These are phyloP conservation scores for Chionographis japonica DNA, from an alignment of 106 monocot genomes.

Conservation along the genomic window DNA sequence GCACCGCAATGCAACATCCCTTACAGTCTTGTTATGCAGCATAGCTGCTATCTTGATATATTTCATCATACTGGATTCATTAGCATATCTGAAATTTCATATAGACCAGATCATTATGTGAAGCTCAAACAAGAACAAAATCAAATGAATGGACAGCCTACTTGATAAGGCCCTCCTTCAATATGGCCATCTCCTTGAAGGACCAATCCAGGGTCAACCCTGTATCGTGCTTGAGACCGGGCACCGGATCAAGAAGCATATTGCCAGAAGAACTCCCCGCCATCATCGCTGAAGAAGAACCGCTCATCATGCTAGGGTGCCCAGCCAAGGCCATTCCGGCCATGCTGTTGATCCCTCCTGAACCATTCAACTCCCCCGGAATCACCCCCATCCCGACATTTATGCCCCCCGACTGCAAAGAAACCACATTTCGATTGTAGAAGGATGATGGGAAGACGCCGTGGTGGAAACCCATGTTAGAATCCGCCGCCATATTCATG, in stretches of 20 bases:
- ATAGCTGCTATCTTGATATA: constrained; percentile 71
- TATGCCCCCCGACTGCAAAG: constrained; percentile 54
- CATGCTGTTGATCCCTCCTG: constrained; percentile 22
- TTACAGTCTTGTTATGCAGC: constrained; percentile 52
- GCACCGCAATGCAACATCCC: constrained; percentile 76
- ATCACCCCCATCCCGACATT: constrained; percentile 29
- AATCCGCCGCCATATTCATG: constrained; percentile 56
- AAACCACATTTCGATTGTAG: constrained; percentile 50
- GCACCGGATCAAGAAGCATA: constrained; percentile 25
- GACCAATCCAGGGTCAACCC: constrained; percentile 57
- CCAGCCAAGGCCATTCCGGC: constrained; percentile 24
- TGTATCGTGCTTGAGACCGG: constrained; percentile 50
- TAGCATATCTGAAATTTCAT: constrained; percentile 29
- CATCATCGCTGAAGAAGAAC: constrained; percentile 12
- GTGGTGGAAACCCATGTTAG: constrained; percentile 57
- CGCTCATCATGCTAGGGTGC: constrained; percentile 18
- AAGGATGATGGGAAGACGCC: constrained; percentile 38
- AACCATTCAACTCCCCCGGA: constrained; percentile 20
- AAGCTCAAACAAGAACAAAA: background rate
- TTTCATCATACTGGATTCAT: constrained; percentile 48
- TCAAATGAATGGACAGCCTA: constrained; percentile 10
- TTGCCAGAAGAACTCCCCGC: constrained; percentile 14
- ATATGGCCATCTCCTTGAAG: constrained; percentile 33
- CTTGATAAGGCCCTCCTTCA: constrained; percentile 44
- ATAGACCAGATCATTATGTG: no score